Percentiles rank a stretch among this genome's conserved stretches.
Conservation (phyloP, 768 basidiomycete genomes). For the Phylloporus arenicola region DNA sequence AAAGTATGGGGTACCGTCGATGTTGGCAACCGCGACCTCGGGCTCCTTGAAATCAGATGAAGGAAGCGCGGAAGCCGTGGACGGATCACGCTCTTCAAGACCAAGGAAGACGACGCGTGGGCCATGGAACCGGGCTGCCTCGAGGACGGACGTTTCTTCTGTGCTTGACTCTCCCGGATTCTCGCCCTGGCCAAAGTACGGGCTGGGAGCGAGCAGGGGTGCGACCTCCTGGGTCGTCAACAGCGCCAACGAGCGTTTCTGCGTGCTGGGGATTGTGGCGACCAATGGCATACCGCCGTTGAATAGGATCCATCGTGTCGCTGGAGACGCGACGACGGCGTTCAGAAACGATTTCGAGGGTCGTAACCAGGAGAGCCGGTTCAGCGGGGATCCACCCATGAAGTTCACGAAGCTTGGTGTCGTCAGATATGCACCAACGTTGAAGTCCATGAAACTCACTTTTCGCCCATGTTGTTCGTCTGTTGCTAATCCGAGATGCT, state of each 20-base stretch:
- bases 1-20: conserved; percentile 84
- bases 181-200: conserved; percentile 69
- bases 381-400: conserved; percentile 62
- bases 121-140: conserved; percentile 57
- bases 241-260: conserved; percentile 41
- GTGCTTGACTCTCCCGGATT: conserved; percentile 31
- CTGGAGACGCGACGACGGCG: conserved; percentile 50
- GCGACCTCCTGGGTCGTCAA: conserved; percentile 59
- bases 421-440: neutral
- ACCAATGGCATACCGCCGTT: conserved; percentile 66
- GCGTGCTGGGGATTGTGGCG: conserved; percentile 28
- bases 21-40: conserved; percentile 46
- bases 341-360: conserved; percentile 73
- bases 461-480: conserved; percentile 25
- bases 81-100: conserved; percentile 52
- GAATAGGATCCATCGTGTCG: conserved; percentile 76
- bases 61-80: conserved; percentile 47
- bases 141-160: conserved; percentile 32
- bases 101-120: conserved; percentile 75
- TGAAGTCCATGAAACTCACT: conserved; percentile 18
- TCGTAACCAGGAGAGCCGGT: conserved; percentile 79
- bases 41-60: conserved; percentile 62
- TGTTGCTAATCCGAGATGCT: conserved; percentile 4
- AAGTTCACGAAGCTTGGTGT: conserved; percentile 43
- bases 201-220: conserved; percentile 57